Conservation (phyloP, 2,329 filamentous ascomycete species). For the Penicillium hesseltinei region DNA sequence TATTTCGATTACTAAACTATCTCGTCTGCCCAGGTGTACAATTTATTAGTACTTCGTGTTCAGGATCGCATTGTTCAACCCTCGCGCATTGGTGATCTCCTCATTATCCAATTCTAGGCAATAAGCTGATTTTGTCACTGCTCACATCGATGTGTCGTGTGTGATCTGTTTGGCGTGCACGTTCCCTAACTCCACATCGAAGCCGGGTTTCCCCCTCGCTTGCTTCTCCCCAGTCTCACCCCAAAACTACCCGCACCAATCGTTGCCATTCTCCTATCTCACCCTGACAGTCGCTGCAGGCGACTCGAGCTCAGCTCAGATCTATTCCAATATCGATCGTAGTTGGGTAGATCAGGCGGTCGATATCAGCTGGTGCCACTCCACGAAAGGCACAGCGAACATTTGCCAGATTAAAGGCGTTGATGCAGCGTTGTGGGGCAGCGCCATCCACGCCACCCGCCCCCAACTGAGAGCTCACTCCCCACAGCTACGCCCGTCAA, state of each 20-base stretch:
- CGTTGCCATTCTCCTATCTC: conserved; percentile 40
- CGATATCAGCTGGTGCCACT: conserved; percentile 1
- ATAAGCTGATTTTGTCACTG: conserved; percentile 36
- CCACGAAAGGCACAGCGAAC: conserved; percentile 9
- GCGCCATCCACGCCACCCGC: conserved; percentile 37
- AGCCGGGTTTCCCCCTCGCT: conserved; percentile 39
- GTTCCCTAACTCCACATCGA: conserved; percentile 20
- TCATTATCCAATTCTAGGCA: conserved; percentile 35
- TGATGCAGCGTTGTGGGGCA: conserved; percentile 39
- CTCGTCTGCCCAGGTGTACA: too few relatives aligned
- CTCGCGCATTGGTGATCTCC: neutral
- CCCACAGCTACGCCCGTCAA: conserved; percentile 23
- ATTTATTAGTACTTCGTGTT: too few relatives aligned
- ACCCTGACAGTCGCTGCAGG: conserved; percentile 29
- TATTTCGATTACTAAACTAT: neutral
- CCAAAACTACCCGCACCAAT: conserved; percentile 40
- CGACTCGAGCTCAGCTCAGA: conserved; percentile 6
- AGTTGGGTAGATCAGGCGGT: conserved; percentile 22
- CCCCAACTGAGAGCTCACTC: conserved; percentile 21
- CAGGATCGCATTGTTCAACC: neutral
- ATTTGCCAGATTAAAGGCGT: conserved; percentile 32
- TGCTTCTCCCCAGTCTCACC: conserved; percentile 44
- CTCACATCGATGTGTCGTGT: conserved; percentile 37
- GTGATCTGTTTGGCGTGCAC: conserved; percentile 41
- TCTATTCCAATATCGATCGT: too few relatives aligned